phyloP scores from a whole-genome alignment of 78 protist species.

The Dictyostelium intermedium region DNA sequence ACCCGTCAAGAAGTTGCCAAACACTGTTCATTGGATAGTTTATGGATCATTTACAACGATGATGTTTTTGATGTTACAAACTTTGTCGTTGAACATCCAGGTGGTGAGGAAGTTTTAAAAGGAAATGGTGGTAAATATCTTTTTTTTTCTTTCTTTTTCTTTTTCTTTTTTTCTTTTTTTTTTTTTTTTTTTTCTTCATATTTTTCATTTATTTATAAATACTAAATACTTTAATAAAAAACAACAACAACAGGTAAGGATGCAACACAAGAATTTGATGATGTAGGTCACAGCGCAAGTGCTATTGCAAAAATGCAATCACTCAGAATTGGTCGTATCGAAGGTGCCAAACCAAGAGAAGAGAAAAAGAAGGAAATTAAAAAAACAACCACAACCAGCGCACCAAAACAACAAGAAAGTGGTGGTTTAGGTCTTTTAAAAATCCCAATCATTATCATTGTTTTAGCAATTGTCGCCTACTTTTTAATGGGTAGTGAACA shows the following conservation, averaged over 20 bases:
- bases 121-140: conserved; percentile 65
- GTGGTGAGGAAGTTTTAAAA: conserved; percentile 86
- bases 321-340: conserved; percentile 57
- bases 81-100: conserved; percentile 86
- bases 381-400: background rate
- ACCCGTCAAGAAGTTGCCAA: conserved; percentile 82
- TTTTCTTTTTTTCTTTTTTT: too few relatives aligned
- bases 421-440: conserved; percentile 59
- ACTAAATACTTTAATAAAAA: background rate
- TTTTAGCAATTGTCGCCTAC: conserved; percentile 44
- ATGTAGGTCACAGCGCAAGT: conserved; percentile 82
- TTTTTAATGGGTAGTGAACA: background rate
- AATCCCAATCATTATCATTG: conserved; percentile 46
- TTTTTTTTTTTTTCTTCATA: too few relatives aligned
- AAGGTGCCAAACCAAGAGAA: conserved; percentile 60
- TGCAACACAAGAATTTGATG: conserved; percentile 80
- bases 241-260: conserved; percentile 49
- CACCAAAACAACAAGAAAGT: background rate
- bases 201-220: too few relatives aligned
- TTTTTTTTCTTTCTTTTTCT: background rate
- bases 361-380: conserved; percentile 4
- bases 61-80: conserved; percentile 87
- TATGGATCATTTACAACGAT: conserved; percentile 83
- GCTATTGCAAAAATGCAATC: conserved; percentile 66
- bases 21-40: conserved; percentile 80